Conservation (phyloP, 139 green algal species). For the Coccomyxa sp. region DNA sequence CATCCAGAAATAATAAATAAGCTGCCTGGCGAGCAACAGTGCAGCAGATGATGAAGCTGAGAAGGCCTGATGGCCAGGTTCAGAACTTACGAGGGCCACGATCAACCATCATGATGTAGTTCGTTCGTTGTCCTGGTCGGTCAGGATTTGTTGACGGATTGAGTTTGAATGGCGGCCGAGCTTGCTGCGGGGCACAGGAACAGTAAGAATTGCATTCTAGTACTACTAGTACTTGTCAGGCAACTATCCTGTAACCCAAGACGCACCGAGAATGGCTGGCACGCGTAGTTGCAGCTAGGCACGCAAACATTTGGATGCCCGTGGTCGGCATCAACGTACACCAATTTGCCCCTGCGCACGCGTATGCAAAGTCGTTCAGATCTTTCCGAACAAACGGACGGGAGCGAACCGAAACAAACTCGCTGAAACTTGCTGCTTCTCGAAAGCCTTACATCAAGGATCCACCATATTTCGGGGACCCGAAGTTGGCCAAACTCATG, state of each 20-base stretch:
- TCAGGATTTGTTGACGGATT: constrained; percentile 12
- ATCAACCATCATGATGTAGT: constrained; percentile 71
- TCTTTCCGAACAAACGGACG: not conserved
- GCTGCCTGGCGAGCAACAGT: no score
- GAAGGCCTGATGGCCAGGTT: no score
- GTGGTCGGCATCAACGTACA: constrained; percentile 37
- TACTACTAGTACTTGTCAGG: no score
- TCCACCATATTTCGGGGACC: constrained; percentile 60
- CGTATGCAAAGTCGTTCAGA: not conserved
- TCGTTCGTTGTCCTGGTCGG: constrained; percentile 27
- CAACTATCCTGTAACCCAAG: no score
- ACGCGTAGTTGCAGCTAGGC: constrained; percentile 37
- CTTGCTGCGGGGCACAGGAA: constrained; percentile 19
- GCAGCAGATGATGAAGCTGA: no score
- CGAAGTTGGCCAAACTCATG: constrained; percentile 71
- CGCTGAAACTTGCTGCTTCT: not conserved
- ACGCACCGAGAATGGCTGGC: constrained; percentile 34
- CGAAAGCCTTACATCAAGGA: constrained; percentile 38
- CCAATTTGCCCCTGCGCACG: constrained; percentile 29
- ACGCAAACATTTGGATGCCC: constrained; percentile 19
- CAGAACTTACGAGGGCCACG: constrained; percentile 38
- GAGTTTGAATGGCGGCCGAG: constrained; percentile 29
- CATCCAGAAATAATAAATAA: not conserved
- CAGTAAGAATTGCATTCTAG: no score
- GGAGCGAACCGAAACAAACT: not conserved